Base-by-base conservation (phyloP, 176 grass and related monocot species). In the Carex pumila region DNA sequence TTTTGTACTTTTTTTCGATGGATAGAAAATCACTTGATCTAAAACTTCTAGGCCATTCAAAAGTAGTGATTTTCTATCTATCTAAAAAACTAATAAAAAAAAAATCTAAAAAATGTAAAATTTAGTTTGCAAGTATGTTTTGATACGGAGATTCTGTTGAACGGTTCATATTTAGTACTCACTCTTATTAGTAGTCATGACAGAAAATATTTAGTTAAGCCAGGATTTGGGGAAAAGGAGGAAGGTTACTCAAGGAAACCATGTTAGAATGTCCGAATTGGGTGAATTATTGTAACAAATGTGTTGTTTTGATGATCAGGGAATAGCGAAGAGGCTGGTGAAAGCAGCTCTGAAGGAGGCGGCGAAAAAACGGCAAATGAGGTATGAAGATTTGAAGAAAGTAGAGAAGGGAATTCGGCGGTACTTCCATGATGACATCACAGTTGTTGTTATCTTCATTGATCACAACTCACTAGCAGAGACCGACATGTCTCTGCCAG, bases 371-470 rank as follows among this genome's bases (percentile, higher is more conserved):
- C 80, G 89, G 60, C 86, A 91, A 83, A 88, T 91, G 89, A 85
- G 79, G 32, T 91, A 91, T 31, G 83, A 71, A 37, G 89, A 91
- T 88, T 87, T 91, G 69, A 87, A 88, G 77, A 85, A 88, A 63
- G 86, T 91, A 29, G 86, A 91, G 68, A 91, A 91, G 69, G 89
- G 89, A 18, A 85, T 91, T 37, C 89, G 89, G 10, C 85, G 89
- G 9, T 91, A 85, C 70, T 91, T 91, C 59, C 89, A 91, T 52
- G 89, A 91, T 80, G 89, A 91, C 86, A 91, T 91, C 36, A 91
- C 89, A 18, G 89, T 91, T 49, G 61, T 88, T 62, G 89, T 91
- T 19, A 77, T 91, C 58, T 91, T 81, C 62, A 88, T 91, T 11
- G 86, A 91, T 83, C 86, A 91, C 53, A 81, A 89, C 82, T 73